These are phyloP conservation scores for Mycena belliarum DNA, from an alignment of 768 basidiomycete genomes.

Conservation along the genomic window DNA sequence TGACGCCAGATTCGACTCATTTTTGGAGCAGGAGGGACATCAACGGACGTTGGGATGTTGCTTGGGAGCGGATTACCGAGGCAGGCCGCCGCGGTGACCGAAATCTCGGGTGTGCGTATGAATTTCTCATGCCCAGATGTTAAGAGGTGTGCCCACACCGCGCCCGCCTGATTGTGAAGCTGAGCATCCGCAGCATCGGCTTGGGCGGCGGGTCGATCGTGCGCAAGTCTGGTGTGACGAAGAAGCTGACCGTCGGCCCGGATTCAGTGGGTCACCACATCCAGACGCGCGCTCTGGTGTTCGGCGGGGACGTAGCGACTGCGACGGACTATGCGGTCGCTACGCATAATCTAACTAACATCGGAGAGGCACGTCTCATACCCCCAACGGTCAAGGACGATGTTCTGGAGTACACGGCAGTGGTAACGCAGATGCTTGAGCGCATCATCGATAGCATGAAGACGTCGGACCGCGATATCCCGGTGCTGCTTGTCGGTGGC, in stretches of 20 bases:
- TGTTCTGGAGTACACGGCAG: slow-evolving; percentile 34
- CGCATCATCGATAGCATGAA: slow-evolving; percentile 57
- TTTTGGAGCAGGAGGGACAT: slow-evolving; percentile 52
- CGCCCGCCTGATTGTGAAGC: neutral
- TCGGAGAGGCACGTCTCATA: neutral
- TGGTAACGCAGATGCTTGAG: slow-evolving; percentile 50
- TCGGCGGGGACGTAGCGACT: slow-evolving; percentile 51
- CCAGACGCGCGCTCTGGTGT: slow-evolving; percentile 45
- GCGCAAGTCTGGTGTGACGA: slow-evolving; percentile 30
- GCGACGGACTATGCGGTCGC: slow-evolving; percentile 58
- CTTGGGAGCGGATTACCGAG: slow-evolving; percentile 53
- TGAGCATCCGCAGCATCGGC: slow-evolving; percentile 44
- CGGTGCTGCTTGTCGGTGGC: slow-evolving; percentile 60
- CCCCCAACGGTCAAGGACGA: neutral
- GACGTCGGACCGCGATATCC: slow-evolving; percentile 50
- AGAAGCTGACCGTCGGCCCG: slow-evolving; percentile 48
- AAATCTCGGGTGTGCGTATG: slow-evolving; percentile 51
- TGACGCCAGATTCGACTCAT: neutral
- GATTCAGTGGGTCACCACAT: slow-evolving; percentile 57
- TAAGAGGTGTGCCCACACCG: slow-evolving; percentile 27
- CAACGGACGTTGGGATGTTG: slow-evolving; percentile 57
- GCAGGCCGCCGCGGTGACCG: slow-evolving; percentile 55
- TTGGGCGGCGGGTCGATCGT: slow-evolving; percentile 60
- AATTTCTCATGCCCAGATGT: slow-evolving; percentile 58
- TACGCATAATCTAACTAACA: slow-evolving; percentile 15